Conservation (phyloP, 768 basidiomycete species). For the Candolleomyces eurysporus region DNA sequence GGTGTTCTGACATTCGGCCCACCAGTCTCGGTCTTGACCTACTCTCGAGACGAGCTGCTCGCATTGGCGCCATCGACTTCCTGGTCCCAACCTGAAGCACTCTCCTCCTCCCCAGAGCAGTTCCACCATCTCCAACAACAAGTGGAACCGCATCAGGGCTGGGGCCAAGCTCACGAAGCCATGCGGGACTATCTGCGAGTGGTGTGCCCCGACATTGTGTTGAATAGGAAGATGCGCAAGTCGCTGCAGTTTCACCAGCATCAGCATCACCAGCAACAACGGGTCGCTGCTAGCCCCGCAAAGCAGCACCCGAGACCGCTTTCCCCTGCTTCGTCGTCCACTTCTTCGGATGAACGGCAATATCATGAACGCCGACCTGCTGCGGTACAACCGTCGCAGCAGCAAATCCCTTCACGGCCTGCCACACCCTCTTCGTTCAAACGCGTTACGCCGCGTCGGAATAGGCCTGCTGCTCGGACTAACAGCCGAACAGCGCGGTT, state of each 20-base stretch:
- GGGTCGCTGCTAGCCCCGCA: background rate
- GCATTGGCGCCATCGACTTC: conserved; percentile 16
- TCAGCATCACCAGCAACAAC: conserved; percentile 6
- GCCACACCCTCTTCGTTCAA: background rate
- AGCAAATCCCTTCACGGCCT: background rate
- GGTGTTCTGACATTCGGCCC: background rate
- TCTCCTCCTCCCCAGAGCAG: conserved; percentile 8
- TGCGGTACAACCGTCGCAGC: background rate
- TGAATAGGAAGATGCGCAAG: conserved; percentile 32
- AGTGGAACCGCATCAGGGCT: background rate
- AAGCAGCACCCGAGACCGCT: background rate
- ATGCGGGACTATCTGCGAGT: conserved; percentile 21
- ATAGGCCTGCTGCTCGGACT: background rate
- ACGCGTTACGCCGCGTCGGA: background rate
- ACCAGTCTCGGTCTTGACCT: conserved; percentile 17
- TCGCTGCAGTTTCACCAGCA: conserved; percentile 19
- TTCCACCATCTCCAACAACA: background rate
- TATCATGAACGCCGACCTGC: background rate
- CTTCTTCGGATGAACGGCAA: background rate
- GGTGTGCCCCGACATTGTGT: conserved; percentile 26
- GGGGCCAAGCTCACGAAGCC: conserved; percentile 11
- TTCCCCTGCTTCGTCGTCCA: background rate
- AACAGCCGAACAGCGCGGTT: too few species aligned
- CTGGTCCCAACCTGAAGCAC: background rate
- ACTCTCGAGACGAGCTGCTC: conserved; percentile 23